A percentile compares a stretch with the other conserved stretches of the same genome.
These are phyloP conservation scores for Globisporangium iwayamae DNA, from an alignment of 352 stramenopile species.

Conservation along the genomic window DNA sequence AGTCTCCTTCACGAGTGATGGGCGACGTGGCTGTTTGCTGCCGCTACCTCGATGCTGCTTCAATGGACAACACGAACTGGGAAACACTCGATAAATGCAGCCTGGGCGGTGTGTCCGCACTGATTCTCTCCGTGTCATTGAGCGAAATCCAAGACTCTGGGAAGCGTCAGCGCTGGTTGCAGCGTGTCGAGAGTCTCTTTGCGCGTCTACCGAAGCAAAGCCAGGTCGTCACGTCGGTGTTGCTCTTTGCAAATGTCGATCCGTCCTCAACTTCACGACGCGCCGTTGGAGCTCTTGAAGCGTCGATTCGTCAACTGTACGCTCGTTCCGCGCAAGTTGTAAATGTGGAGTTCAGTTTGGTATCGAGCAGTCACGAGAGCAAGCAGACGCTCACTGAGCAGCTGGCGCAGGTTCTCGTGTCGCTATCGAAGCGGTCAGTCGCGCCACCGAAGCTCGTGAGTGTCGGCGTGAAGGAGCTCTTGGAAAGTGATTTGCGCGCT, in stretches of 20 bases:
- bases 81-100: conserved; percentile 16
- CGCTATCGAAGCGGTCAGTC: conserved; percentile 6
- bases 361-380: neutral
- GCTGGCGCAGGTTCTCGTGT: conserved; percentile 28
- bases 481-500: conserved; percentile 31
- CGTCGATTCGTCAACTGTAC: conserved; percentile 28
- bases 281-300: conserved; percentile 24
- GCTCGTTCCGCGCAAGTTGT: conserved; percentile 19
- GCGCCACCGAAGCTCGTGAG: conserved; percentile 16
- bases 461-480: conserved; percentile 37
- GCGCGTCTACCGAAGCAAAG: conserved; percentile 26
- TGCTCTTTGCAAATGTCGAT: conserved; percentile 40
- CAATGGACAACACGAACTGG: conserved; percentile 9
- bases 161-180: conserved; percentile 38
- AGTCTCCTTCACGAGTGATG: neutral
- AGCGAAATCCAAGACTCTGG: conserved; percentile 28
- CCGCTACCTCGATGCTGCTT: conserved; percentile 50
- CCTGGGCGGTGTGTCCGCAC: conserved; percentile 40
- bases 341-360: conserved; percentile 19
- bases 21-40: conserved; percentile 44
- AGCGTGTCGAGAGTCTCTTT: conserved; percentile 34
- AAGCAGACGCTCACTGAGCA: conserved; percentile 10
- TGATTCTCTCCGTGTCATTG: conserved; percentile 60
- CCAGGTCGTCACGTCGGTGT: conserved; percentile 31
- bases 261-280: conserved; percentile 12